phyloP scores from a whole-genome alignment of 2,329 filamentous ascomycete genomes.

The Trichoderma oligosporum region DNA sequence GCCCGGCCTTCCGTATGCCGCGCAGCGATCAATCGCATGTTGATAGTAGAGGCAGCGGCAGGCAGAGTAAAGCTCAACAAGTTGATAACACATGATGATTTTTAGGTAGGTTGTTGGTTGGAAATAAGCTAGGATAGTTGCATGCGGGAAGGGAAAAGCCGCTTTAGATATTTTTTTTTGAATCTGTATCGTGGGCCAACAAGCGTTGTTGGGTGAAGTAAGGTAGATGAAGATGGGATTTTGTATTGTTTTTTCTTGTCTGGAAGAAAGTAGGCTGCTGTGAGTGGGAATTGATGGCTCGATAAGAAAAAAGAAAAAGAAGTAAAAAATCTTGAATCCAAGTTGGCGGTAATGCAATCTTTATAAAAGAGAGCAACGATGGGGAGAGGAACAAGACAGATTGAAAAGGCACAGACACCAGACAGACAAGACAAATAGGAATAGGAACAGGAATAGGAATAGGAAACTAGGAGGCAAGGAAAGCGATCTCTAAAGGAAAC shows the following conservation, averaged over 20 bases:
- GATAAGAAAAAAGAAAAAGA: too few relatives aligned
- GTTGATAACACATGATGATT: slow-evolving; percentile 74
- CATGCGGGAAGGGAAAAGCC: not conserved
- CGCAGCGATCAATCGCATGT: slow-evolving; percentile 80
- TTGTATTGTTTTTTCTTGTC: not conserved
- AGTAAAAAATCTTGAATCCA: not conserved
- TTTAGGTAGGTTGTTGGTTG: slow-evolving; percentile 12
- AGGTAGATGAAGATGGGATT: not conserved
- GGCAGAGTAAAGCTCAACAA: slow-evolving; percentile 80
- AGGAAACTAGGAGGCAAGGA: slow-evolving; percentile 18
- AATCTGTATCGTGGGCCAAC: slow-evolving; percentile 15
- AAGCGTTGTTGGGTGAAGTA: not conserved
- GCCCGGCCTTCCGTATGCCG: slow-evolving; percentile 67
- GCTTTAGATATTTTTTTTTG: not conserved
- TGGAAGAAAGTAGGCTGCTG: not conserved
- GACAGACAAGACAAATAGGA: slow-evolving; percentile 6
- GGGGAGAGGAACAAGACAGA: slow-evolving; percentile 11
- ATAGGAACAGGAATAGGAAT: slow-evolving; percentile 10
- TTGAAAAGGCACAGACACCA: slow-evolving; percentile 11
- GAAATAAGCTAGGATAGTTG: not conserved
- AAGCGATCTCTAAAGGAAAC: slow-evolving; percentile 21
- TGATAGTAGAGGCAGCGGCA: slow-evolving; percentile 86
- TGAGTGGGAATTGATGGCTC: slow-evolving; percentile 8
- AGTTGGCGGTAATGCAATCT: slow-evolving; percentile 13
- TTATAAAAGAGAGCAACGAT: slow-evolving; percentile 12